Evolutionary conservation across 257 asterid species (phyloP).

Genomic region (Forsythia viridissima): DNA sequence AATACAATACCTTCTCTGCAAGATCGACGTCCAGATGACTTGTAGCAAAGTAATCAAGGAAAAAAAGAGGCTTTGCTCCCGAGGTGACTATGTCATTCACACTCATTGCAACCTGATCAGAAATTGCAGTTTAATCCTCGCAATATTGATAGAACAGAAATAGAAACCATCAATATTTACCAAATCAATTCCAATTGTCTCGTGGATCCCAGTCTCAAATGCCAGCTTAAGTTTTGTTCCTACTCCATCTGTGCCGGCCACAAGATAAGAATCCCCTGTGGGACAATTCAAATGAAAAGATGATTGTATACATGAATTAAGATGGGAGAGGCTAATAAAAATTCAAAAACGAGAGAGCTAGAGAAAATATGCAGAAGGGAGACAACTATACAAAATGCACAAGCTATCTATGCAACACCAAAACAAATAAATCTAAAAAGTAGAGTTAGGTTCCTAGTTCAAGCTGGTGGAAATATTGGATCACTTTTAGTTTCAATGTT

Average conservation of each 20-base stretch:
- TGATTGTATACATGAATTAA: background rate
- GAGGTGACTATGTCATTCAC: slow-evolving; percentile 96
- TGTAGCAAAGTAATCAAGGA: slow-evolving; percentile 96
- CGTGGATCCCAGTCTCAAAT: slow-evolving; percentile 93
- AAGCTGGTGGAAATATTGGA: background rate
- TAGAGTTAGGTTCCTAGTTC: background rate
- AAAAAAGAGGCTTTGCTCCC: slow-evolving; percentile 95
- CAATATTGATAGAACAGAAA: background rate
- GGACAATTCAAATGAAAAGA: slow-evolving; percentile 5
- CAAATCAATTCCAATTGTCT: slow-evolving; percentile 95
- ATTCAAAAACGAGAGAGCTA: background rate
- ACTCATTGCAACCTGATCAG: slow-evolving; percentile 93
- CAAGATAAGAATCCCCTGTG: slow-evolving; percentile 88
- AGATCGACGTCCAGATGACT: slow-evolving; percentile 90
- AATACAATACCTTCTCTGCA: slow-evolving; percentile 75
- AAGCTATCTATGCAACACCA: background rate
- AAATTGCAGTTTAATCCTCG: slow-evolving; percentile 16
- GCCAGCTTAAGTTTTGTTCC: slow-evolving; percentile 96
- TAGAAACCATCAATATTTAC: slow-evolving; percentile 33
- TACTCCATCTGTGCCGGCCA: slow-evolving; percentile 98
- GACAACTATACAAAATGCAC: background rate
- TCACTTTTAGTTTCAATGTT: background rate
- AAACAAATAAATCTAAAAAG: background rate
- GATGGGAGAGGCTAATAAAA: background rate
- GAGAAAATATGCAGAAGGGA: background rate